Percentiles rank a stretch among this genome's conserved stretches.
Evolutionary conservation across 768 basidiomycete species (phyloP).

Genomic region (Pisolithus albus): DNA sequence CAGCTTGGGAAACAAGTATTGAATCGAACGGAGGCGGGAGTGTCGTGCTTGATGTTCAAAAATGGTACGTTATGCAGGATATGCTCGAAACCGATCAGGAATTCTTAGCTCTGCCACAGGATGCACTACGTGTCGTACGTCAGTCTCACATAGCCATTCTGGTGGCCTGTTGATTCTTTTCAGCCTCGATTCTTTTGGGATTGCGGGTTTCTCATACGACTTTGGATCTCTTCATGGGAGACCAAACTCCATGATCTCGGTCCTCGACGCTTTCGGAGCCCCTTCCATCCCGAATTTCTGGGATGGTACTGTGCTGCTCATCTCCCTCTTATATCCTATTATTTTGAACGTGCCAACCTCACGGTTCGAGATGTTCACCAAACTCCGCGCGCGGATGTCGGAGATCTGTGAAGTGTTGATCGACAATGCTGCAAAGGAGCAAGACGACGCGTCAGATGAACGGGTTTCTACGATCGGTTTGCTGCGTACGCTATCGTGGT

Average conservation of each 20-base stretch:
- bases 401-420: too few species aligned
- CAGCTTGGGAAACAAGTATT: constrained; percentile 18
- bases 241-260: too few species aligned
- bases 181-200: too few species aligned
- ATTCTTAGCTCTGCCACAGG: not conserved
- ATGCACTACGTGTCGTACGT: too few species aligned
- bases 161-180: too few species aligned
- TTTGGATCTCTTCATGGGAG: too few species aligned
- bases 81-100: not conserved
- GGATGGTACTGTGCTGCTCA: constrained; percentile 18
- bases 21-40: constrained; percentile 7
- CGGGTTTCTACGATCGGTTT: too few species aligned
- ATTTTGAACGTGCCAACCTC: not conserved
- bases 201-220: too few species aligned
- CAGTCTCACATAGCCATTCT: too few species aligned
- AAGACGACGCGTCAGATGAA: constrained; percentile 9
- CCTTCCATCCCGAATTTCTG: constrained; percentile 1
- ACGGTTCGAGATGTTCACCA: too few species aligned
- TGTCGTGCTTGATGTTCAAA: constrained; percentile 30
- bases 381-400: too few species aligned
- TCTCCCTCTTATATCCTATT: constrained; percentile 26
- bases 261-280: constrained; percentile 16
- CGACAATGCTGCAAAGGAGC: not conserved
- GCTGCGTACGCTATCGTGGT: too few species aligned
- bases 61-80: constrained; percentile 11